These are phyloP conservation scores for Cercospora zeae-maydis DNA, from an alignment of 2,329 filamentous ascomycete species.

Conservation along the genomic window DNA sequence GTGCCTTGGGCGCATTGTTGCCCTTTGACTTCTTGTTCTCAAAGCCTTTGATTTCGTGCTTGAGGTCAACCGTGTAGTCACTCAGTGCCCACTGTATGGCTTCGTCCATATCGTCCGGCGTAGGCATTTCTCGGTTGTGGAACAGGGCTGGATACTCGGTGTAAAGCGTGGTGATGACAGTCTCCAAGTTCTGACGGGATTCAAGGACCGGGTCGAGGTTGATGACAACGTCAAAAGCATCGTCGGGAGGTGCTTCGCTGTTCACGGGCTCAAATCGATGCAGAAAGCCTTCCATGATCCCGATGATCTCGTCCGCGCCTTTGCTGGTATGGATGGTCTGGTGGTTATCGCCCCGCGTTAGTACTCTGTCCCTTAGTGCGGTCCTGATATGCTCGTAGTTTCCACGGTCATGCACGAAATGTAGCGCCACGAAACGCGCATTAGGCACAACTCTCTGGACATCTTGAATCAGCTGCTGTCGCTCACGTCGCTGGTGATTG, in stretches of 20 bases:
- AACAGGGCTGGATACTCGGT: constrained; percentile 75
- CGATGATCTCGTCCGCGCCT: constrained; percentile 67
- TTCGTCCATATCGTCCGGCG: constrained; percentile 68
- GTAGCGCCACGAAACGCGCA: constrained; percentile 75
- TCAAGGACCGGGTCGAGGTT: constrained; percentile 72
- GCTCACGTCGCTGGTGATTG: constrained; percentile 84
- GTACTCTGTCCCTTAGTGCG: constrained; percentile 72
- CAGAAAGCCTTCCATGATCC: constrained; percentile 95
- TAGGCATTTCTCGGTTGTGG: constrained; percentile 59
- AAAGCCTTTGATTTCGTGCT: constrained; percentile 65
- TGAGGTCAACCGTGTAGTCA: constrained; percentile 72
- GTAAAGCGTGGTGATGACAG: constrained; percentile 67
- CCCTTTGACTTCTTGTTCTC: constrained; percentile 40
- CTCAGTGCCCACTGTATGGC: constrained; percentile 73
- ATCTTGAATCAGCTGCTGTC: constrained; percentile 81
- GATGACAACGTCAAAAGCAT: constrained; percentile 78
- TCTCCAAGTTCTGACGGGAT: constrained; percentile 85
- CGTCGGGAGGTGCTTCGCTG: constrained; percentile 65
- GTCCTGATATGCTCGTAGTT: constrained; percentile 68
- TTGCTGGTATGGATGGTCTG: constrained; percentile 91
- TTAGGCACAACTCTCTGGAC: constrained; percentile 59
- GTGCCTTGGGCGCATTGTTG: constrained; percentile 26
- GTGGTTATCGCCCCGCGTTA: constrained; percentile 89
- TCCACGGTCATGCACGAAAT: constrained; percentile 73
- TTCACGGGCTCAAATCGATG: constrained; percentile 77